Evolutionary conservation across 345 rosid genomes (phyloP), one percentile per base, ranked within the genome.

Genomic region (Camelina sativa): DNA sequence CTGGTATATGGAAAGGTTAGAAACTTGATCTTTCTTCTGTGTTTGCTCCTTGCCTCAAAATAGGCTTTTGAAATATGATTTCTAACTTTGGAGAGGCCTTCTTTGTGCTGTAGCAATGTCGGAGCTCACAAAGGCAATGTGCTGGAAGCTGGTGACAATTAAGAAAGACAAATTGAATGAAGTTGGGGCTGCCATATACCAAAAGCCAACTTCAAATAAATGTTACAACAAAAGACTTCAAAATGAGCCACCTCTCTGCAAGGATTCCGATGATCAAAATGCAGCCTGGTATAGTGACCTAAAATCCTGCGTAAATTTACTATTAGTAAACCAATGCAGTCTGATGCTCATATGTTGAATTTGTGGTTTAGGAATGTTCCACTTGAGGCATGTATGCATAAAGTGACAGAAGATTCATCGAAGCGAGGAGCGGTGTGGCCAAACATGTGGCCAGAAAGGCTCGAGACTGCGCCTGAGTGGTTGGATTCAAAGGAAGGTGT

Each of bases 1-100:
- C 84, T 80, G 89, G 82, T 75, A 94, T 94, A 72, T 91, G 98
- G 96, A 77, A 85, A 82, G 97, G 98, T 91, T 60, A 11, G 57
- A 53, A 30, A n/a, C 41, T 23, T 32, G 56, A 13, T 11, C 0
- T 44, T 12, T 12, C 6, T 17, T 37, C 10, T 15, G 30, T 55
- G 40, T 55, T 69, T 17, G 22, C 46, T 20, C 12, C 19, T 32
- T 11, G 41, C 47, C 47, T 71, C 72, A 63, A 53, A 28, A 17
- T 60, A 64, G 6, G 44, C 37, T 20, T 37, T 30, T 53, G 51
- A 8, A 41, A 19, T n/a, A 61, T 73, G 69, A 10, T 35, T 71
- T 54, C 47, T 76, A 53, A 77, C 70, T 48, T 65, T 35, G 38
- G 50, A 65, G 48, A 43, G 17, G 13, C 62, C 43, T 70, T 63